Evolutionary conservation across 2,329 filamentous ascomycete species (phyloP).

Genomic region (Anisogramma anomala): DNA sequence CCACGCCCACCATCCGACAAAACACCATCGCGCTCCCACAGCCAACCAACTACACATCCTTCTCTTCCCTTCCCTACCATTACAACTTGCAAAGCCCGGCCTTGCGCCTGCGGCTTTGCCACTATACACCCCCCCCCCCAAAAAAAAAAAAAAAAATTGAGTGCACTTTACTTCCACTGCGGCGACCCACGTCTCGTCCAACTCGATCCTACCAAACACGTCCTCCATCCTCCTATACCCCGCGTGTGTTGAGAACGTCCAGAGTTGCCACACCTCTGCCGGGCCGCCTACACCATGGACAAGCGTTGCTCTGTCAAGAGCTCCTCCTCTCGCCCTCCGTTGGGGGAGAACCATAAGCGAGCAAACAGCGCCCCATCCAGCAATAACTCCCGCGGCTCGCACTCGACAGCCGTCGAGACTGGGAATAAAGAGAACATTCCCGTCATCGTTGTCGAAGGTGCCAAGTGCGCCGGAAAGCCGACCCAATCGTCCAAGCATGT

Average conservation of each 20-base stretch:
- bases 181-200: background rate
- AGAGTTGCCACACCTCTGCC: background rate
- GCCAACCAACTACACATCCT: too few species aligned
- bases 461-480: background rate
- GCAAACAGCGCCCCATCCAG: slow-evolving; percentile 7
- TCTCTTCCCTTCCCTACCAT: background rate
- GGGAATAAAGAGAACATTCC: slow-evolving; percentile 12
- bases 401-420: slow-evolving; percentile 4
- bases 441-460: slow-evolving; percentile 1
- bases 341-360: slow-evolving; percentile 9
- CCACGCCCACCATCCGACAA: background rate
- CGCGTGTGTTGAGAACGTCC: slow-evolving; percentile 4
- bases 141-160: too few species aligned
- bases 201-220: background rate
- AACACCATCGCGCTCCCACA: slow-evolving; percentile 2
- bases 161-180: background rate
- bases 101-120: background rate
- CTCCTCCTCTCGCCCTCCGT: slow-evolving; percentile 3
- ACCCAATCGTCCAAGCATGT: background rate
- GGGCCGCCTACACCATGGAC: slow-evolving; percentile 6
- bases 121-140: background rate
- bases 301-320: slow-evolving; percentile 3
- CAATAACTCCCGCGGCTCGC: background rate
- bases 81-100: slow-evolving; percentile 3
- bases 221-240: background rate